Conservation (phyloP, 2,329 filamentous ascomycete species). For the Calonectria pseudoreteaudii region DNA sequence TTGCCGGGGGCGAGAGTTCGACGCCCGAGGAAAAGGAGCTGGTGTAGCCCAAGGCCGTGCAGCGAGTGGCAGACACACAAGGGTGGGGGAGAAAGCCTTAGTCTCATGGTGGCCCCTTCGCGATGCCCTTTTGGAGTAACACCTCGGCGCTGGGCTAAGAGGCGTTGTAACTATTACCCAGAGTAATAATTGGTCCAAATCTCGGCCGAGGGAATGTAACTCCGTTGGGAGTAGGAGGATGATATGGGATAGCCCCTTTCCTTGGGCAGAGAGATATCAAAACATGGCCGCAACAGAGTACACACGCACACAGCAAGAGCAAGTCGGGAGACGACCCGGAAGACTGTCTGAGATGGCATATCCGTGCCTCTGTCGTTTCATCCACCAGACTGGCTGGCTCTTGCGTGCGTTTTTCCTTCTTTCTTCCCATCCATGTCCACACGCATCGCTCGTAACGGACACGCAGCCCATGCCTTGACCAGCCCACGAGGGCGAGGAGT, state of each 20-base stretch:
- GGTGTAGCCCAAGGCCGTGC: neutral
- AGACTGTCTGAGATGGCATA: neutral
- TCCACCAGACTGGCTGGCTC: neutral
- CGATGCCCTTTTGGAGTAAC: neutral
- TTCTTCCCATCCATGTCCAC: neutral
- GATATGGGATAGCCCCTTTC: neutral
- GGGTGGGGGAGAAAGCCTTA: neutral
- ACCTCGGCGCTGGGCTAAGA: constrained; percentile 7
- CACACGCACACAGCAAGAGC: neutral
- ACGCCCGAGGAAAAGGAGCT: constrained; percentile 11
- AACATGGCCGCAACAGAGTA: neutral
- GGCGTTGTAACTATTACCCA: neutral
- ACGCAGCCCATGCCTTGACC: neutral
- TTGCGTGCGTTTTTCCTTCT: neutral
- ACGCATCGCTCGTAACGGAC: neutral
- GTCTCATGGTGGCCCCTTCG: neutral
- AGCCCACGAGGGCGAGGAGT: neutral
- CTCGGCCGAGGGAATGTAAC: constrained; percentile 11
- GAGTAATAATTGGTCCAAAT: neutral
- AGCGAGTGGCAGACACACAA: neutral
- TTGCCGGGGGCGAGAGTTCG: neutral
- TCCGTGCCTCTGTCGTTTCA: neutral
- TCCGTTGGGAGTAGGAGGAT: neutral
- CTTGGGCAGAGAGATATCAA: neutral
- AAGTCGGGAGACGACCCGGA: neutral